Evolutionary conservation across 2,329 filamentous ascomycete genomes (phyloP).

Genomic region (Metarhizium humberi): DNA sequence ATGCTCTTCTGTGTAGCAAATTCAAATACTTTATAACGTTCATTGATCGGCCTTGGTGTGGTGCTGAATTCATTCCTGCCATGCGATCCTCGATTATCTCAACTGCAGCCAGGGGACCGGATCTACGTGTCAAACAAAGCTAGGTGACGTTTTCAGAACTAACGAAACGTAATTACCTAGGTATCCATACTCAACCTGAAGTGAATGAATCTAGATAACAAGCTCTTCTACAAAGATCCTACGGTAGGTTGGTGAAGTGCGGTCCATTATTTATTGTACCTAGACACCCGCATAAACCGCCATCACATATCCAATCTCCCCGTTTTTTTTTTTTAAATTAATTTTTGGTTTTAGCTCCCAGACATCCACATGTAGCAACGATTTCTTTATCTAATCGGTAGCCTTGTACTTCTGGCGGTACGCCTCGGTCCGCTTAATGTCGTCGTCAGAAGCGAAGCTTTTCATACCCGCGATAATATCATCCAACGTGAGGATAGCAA

Average conservation of each 20-base stretch:
- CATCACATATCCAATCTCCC: neutral
- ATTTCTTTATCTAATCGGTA: conserved; percentile 31
- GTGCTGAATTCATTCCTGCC: too few relatives aligned
- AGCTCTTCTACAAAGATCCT: neutral
- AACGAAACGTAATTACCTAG: neutral
- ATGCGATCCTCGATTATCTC: too few relatives aligned
- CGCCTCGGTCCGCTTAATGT: conserved; percentile 60
- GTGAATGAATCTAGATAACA: neutral
- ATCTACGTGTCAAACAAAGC: neutral
- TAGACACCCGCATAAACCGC: neutral
- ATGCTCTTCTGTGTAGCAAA: neutral
- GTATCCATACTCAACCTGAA: neutral
- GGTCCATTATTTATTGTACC: neutral
- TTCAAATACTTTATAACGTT: too few relatives aligned
- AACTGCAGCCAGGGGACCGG: neutral
- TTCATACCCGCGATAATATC: conserved; percentile 69
- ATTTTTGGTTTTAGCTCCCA: neutral
- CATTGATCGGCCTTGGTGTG: too few relatives aligned
- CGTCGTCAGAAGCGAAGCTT: conserved; percentile 49
- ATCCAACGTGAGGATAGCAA: conserved; percentile 73
- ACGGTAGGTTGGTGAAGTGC: neutral
- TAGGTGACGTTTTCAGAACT: neutral
- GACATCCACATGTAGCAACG: neutral
- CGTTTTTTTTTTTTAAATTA: too few relatives aligned
- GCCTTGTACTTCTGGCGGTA: conserved; percentile 61